phyloP scores from a whole-genome alignment of 768 basidiomycete genomes.

The Macrolepiota dolichaula region DNA sequence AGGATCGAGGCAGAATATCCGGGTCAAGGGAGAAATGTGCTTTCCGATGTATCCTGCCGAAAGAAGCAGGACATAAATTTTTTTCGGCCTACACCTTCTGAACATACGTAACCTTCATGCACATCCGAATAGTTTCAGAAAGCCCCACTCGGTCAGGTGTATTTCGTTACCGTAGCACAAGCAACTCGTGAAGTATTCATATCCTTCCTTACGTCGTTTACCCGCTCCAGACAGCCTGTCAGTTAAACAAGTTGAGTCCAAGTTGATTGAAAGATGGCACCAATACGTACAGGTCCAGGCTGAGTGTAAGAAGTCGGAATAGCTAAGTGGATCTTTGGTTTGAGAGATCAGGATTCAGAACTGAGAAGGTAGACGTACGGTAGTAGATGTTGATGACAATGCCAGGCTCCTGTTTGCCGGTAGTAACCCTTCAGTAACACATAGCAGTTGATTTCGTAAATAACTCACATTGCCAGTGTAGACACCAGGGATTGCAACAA shows the following conservation, averaged over 20 bases:
- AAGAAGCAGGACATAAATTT: no score
- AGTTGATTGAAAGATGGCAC: not conserved
- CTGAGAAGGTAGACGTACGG: constrained; percentile 4
- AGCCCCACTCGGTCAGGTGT: no score
- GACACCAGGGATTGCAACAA: constrained; percentile 26
- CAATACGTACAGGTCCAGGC: constrained; percentile 17
- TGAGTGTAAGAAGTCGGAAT: constrained; percentile 16
- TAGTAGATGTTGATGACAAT: constrained; percentile 20
- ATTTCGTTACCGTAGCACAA: not conserved
- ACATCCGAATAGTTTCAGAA: no score
- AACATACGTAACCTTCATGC: no score
- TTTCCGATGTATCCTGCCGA: no score
- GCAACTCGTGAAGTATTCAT: not conserved
- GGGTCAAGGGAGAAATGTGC: no score
- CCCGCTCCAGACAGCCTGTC: constrained; percentile 18
- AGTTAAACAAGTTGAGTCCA: not conserved
- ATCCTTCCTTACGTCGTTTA: not conserved
- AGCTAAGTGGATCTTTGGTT: not conserved
- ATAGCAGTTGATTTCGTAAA: not conserved
- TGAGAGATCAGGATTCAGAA: not conserved
- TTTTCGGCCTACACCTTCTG: no score
- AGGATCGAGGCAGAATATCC: no score
- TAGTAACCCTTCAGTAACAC: not conserved
- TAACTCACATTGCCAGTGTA: constrained; percentile 23
- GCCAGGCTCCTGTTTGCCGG: constrained; percentile 14